Evolutionary conservation across 2,329 filamentous ascomycete genomes (phyloP).

Genomic region (Trichoderma harzianum): DNA sequence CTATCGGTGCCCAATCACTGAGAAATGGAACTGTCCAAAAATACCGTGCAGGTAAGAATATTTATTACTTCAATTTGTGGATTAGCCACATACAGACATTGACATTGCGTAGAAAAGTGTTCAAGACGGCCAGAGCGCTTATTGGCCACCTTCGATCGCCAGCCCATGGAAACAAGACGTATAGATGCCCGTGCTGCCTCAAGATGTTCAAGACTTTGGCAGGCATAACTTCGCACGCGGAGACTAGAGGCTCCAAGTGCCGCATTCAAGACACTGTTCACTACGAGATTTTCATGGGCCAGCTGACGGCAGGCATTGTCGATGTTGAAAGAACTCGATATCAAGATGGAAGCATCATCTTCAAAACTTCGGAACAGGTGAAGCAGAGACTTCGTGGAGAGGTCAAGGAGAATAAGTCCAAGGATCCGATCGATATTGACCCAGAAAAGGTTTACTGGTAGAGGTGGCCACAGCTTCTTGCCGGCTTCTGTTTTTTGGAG

Average conservation of each 20-base stretch:
- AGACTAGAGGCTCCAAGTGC: slow-evolving; percentile 43
- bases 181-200: slow-evolving; percentile 45
- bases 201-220: slow-evolving; percentile 39
- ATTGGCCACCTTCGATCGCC: slow-evolving; percentile 44
- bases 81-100: neutral
- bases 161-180: slow-evolving; percentile 36
- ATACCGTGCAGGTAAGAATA: slow-evolving; percentile 46
- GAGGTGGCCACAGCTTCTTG: no score
- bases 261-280: slow-evolving; percentile 40
- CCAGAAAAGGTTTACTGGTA: neutral
- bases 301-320: slow-evolving; percentile 33
- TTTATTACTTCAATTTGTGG: neutral
- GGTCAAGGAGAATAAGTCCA: neutral
- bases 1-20: slow-evolving; percentile 43
- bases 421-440: neutral
- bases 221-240: slow-evolving; percentile 47
- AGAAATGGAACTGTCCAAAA: slow-evolving; percentile 54
- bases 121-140: slow-evolving; percentile 33
- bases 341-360: slow-evolving; percentile 30
- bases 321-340: slow-evolving; percentile 23
- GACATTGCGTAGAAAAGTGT: slow-evolving; percentile 38
- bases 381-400: slow-evolving; percentile 8
- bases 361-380: slow-evolving; percentile 23
- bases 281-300: slow-evolving; percentile 34
- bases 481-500: neutral